Evolutionary conservation across 2,329 filamentous ascomycete genomes (phyloP), one percentile per base, ranked within the genome.

Genomic region (Calycina herbarum): DNA sequence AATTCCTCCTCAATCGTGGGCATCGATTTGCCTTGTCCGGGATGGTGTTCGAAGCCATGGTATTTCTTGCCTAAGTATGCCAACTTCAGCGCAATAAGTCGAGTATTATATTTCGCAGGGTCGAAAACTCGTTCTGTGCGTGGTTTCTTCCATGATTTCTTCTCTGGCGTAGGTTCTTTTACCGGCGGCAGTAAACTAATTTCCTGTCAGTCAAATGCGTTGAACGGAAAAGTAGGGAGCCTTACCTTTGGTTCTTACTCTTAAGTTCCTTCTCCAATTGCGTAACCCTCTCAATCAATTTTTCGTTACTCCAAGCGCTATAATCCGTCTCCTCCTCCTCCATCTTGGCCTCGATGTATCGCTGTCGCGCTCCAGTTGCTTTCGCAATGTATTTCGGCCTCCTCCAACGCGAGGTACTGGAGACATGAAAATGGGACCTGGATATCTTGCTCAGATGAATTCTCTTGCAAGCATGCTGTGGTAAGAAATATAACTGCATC

Each of bases 41-140:
- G 84, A 74, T 94, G 89, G 78, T 94, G 92, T 80, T 99, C 95
- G 77, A 93, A 96, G 0, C 95, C 95, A 78, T 95, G 94, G 78
- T 98, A 99, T 64, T 87, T 86, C 76, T 92, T 91, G 58, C 95
- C 95, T 42, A 98, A 81, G 77, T 99, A 99, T 48, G 95, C 94
- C 68, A 99, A 88, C 78, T 97, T 98, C 66, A 99, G 82, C 7
- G 94, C 95, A 69, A 99, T 91, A 67, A 90, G 87, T 58, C 95
- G 87, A 1, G 93, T 96, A 42, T 86, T 85, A 77, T 97, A 97
- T 75, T 88, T 90, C 15, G 87, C 88, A 0, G 92, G 87, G 76
- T 98, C 92, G 74, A 97, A 76, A 8, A 62, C 64, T 56, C 72
- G 70, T 61, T 75, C 74, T 42, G 63, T 61, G 24, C 72, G 70